These are phyloP conservation scores for Hypomontagnella monticulosa DNA, from an alignment of 495 filamentous ascomycete species.

Conservation along the genomic window DNA sequence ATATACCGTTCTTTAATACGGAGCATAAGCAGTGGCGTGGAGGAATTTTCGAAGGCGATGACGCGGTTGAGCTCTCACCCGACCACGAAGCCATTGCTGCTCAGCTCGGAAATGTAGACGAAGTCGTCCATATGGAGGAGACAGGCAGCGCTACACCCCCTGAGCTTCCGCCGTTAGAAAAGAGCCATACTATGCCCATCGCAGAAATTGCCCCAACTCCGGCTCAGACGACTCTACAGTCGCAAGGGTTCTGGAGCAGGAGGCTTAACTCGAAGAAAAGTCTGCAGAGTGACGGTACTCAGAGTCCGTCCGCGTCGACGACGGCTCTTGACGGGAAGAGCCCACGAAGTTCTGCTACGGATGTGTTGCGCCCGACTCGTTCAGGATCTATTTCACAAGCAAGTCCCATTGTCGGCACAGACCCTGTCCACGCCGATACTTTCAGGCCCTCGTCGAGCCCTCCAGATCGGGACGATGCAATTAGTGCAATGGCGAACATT, in stretches of 20 bases:
- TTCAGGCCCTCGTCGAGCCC: slow-evolving; percentile 46
- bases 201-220: slow-evolving; percentile 40
- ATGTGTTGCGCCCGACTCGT: slow-evolving; percentile 51
- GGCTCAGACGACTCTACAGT: slow-evolving; percentile 27
- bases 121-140: slow-evolving; percentile 55
- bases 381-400: slow-evolving; percentile 64
- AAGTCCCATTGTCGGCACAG: slow-evolving; percentile 46
- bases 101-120: slow-evolving; percentile 66
- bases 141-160: slow-evolving; percentile 41
- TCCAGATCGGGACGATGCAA: slow-evolving; percentile 63
- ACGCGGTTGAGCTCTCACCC: slow-evolving; percentile 44
- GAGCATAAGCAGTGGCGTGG: slow-evolving; percentile 79
- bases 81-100: slow-evolving; percentile 61
- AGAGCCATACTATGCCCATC: slow-evolving; percentile 65
- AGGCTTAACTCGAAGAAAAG: slow-evolving; percentile 50
- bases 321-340: slow-evolving; percentile 52
- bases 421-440: slow-evolving; percentile 44
- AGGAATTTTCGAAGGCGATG: slow-evolving; percentile 83
- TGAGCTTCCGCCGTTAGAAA: slow-evolving; percentile 62
- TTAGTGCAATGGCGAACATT: slow-evolving; percentile 72
- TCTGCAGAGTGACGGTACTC: slow-evolving; percentile 23
- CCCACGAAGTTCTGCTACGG: slow-evolving; percentile 34
- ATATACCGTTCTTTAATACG: slow-evolving; percentile 87
- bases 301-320: slow-evolving; percentile 48
- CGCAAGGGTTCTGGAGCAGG: slow-evolving; percentile 53